These are phyloP conservation scores for Hypoxylon sp. DNA, from an alignment of 2,329 filamentous ascomycete species.

Conservation along the genomic window DNA sequence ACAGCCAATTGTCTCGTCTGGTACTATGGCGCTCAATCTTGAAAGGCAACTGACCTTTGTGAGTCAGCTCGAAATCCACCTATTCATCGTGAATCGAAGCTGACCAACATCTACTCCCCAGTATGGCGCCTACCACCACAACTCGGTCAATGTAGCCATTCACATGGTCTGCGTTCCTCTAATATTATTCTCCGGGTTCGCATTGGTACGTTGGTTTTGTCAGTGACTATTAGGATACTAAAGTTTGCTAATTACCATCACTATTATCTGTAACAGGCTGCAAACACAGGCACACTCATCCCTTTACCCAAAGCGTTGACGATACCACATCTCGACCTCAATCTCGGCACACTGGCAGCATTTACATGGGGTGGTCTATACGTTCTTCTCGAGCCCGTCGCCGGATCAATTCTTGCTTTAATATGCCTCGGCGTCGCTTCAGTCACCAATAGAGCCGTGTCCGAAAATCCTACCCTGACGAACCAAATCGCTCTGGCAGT, in stretches of 20 bases:
- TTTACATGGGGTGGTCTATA: slow-evolving; percentile 81
- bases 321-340: slow-evolving; percentile 72
- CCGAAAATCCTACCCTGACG: slow-evolving; percentile 59
- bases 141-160: slow-evolving; percentile 78
- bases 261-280: slow-evolving; percentile 54
- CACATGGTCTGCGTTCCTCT: slow-evolving; percentile 82
- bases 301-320: slow-evolving; percentile 73
- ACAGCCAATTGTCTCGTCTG: slow-evolving; percentile 23
- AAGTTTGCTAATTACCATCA: slow-evolving; percentile 25
- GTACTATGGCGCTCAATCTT: slow-evolving; percentile 73
- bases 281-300: slow-evolving; percentile 70
- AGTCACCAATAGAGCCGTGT: slow-evolving; percentile 76
- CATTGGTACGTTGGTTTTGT: slow-evolving; percentile 70
- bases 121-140: slow-evolving; percentile 87
- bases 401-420: slow-evolving; percentile 78
- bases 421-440: slow-evolving; percentile 80
- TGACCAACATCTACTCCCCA: slow-evolving; percentile 47
- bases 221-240: too few species aligned
- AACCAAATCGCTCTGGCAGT: slow-evolving; percentile 69
- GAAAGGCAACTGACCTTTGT: slow-evolving; percentile 86
- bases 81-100: neutral
- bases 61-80: slow-evolving; percentile 54
- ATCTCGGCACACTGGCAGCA: slow-evolving; percentile 70
- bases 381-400: slow-evolving; percentile 91
- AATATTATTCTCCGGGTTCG: slow-evolving; percentile 75